These are phyloP conservation scores for Orobanche coerulescens DNA, from an alignment of 257 asterid genomes.

Conservation along the genomic window DNA sequence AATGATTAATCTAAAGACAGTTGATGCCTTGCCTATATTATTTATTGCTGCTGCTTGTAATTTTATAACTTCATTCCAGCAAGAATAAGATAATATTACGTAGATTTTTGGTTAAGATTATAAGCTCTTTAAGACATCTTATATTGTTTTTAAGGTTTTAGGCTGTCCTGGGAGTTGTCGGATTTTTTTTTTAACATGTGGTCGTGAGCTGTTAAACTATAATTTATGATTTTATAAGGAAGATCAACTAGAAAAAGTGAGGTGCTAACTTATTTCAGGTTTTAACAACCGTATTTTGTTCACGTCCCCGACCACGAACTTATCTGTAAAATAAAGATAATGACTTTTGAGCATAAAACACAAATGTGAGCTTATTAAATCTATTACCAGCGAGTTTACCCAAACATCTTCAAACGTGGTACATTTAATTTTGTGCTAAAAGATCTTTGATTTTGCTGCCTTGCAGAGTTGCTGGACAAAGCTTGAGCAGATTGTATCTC, in stretches of 20 bases:
- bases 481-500: conserved; percentile 74
- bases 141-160: background rate
- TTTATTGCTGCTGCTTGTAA: background rate
- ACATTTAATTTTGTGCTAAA: background rate
- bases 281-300: too few species aligned
- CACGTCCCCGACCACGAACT: background rate
- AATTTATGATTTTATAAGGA: background rate
- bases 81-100: background rate
- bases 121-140: background rate
- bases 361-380: too few species aligned
- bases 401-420: background rate
- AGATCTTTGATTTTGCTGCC: background rate
- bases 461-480: conserved; percentile 89
- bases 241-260: background rate
- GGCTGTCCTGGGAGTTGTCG: background rate
- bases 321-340: background rate
- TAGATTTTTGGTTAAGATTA: background rate
- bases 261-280: background rate
- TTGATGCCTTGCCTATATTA: background rate
- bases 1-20: background rate
- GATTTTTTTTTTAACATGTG: background rate
- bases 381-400: too few species aligned
- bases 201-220: background rate
- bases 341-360: too few species aligned
- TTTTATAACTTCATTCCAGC: background rate